Evolutionary conservation across 1,284 basidiomycete genomes (phyloP).

Genomic region (Gomphus bonarii): DNA sequence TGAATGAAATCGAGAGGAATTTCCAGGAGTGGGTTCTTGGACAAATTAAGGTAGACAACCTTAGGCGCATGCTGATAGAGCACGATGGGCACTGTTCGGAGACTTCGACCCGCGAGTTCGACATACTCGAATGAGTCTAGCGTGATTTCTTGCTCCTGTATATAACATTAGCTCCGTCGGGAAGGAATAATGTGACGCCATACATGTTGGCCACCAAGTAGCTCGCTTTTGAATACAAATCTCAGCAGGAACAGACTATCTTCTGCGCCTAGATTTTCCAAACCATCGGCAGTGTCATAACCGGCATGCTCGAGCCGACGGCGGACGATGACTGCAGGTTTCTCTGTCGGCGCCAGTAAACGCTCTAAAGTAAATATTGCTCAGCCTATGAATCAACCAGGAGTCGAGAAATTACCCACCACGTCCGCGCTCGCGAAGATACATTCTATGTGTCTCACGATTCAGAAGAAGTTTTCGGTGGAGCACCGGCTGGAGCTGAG

Average conservation of each 20-base stretch:
- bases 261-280: slow-evolving; percentile 73
- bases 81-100: slow-evolving; percentile 86
- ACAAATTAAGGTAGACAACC: slow-evolving; percentile 84
- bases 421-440: slow-evolving; percentile 76
- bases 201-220: slow-evolving; percentile 54
- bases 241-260: slow-evolving; percentile 83
- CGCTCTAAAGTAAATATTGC: slow-evolving; percentile 52
- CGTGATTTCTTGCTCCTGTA: slow-evolving; percentile 58
- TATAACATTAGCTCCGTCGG: background rate
- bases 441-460: slow-evolving; percentile 58
- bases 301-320: slow-evolving; percentile 86
- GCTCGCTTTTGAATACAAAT: slow-evolving; percentile 76
- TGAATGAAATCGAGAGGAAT: slow-evolving; percentile 96
- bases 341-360: slow-evolving; percentile 70
- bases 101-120: slow-evolving; percentile 74
- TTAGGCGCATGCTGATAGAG: slow-evolving; percentile 82
- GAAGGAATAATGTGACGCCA: slow-evolving; percentile 20
- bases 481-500: slow-evolving; percentile 55
- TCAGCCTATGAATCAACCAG: background rate
- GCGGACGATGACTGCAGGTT: slow-evolving; percentile 78
- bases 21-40: slow-evolving; percentile 93
- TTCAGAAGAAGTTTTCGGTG: slow-evolving; percentile 34
- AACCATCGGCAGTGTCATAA: slow-evolving; percentile 74
- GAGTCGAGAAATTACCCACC: slow-evolving; percentile 36
- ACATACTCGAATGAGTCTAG: slow-evolving; percentile 76